Evolutionary conservation across 495 filamentous ascomycete species (phyloP), one percentile per base, ranked within the genome.

Genomic region (Baudoinia panamericana): DNA sequence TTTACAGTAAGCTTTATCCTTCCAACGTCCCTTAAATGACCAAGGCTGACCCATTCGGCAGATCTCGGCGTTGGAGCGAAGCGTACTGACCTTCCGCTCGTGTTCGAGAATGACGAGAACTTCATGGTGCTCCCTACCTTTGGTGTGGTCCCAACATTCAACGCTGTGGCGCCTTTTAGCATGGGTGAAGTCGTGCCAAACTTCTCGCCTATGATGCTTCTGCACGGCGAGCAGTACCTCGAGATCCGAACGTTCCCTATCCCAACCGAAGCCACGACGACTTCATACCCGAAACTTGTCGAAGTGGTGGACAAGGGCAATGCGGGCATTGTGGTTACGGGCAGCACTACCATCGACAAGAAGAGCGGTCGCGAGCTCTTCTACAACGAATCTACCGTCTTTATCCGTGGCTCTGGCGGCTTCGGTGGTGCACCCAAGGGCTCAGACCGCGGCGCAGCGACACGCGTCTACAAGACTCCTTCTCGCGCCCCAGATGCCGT

Each of bases 181-280:
- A 66, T 88, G 49, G 71, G 77, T 46, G 83, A 93, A 18, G 66
- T 97, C 46, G 77, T 96, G 29, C 84, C 85, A 56, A 84, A 96
- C 66, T 97, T 93, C 72, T 82, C 73, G 4, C 88, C 87, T 48
- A 97, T 95, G 92, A 94, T 96, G 87, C 76, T 97, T 36, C 78
- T 97, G 15, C 90, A 97, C 69, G 90, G 90, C 54, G 90, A 97
- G 67, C 90, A 97, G 65, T 97, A 87, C 71, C 83, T 96, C 50
- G 92, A 96, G 61, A 73, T 97, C 58, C 78, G 78, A 58, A 83
- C 88, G 61, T 94, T 75, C 67, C 90, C 92, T 34, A 85, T 97
- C 61, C 90, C 92, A 22, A 96, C 90, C 36, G 70, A 76, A 33
- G 84, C 72, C 33, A 80, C 75, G 27, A 78, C 92, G 26, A 61